Conservation (phyloP, 176 grass and related monocot genomes). For the Tillandsia fasciculata region DNA sequence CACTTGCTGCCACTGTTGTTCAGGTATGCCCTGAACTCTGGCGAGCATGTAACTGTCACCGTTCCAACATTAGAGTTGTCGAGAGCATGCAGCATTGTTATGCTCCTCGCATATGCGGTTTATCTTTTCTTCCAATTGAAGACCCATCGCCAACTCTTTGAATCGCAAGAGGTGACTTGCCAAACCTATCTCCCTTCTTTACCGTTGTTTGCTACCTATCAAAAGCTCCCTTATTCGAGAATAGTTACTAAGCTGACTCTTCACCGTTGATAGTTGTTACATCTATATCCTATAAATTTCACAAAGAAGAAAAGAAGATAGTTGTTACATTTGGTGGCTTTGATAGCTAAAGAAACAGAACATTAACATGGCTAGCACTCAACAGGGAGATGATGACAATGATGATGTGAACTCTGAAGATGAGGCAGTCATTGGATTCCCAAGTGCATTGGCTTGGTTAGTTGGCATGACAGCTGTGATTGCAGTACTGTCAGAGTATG, state of each 20-base stretch:
- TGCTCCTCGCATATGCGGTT: slow-evolving; percentile 69
- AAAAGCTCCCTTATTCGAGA: no score
- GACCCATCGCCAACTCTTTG: slow-evolving; percentile 80
- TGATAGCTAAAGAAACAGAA: slow-evolving; percentile 5
- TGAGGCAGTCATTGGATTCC: slow-evolving; percentile 39
- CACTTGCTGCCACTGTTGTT: slow-evolving; percentile 64
- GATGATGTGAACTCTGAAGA: slow-evolving; percentile 52
- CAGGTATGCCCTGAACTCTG: slow-evolving; percentile 37
- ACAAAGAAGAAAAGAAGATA: neutral
- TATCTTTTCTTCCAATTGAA: slow-evolving; percentile 98
- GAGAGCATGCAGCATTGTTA: slow-evolving; percentile 65
- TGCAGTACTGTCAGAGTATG: slow-evolving; percentile 66
- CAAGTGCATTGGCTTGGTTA: slow-evolving; percentile 65
- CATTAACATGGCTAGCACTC: neutral
- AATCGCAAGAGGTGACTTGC: slow-evolving; percentile 43
- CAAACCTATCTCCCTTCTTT: slow-evolving; percentile 7
- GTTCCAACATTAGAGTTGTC: slow-evolving; percentile 51
- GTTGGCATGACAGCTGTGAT: slow-evolving; percentile 56
- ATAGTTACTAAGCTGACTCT: neutral
- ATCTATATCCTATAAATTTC: neutral
- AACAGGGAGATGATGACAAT: slow-evolving; percentile 28
- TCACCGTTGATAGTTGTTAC: neutral
- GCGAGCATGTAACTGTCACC: slow-evolving; percentile 21
- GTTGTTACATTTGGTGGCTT: neutral
- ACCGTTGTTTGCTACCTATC: neutral